A percentile compares a stretch with the other conserved stretches of the same genome.
These are phyloP conservation scores for Pleurostoma richardsiae DNA, from an alignment of 2,329 filamentous ascomycete species.

Conservation along the genomic window DNA sequence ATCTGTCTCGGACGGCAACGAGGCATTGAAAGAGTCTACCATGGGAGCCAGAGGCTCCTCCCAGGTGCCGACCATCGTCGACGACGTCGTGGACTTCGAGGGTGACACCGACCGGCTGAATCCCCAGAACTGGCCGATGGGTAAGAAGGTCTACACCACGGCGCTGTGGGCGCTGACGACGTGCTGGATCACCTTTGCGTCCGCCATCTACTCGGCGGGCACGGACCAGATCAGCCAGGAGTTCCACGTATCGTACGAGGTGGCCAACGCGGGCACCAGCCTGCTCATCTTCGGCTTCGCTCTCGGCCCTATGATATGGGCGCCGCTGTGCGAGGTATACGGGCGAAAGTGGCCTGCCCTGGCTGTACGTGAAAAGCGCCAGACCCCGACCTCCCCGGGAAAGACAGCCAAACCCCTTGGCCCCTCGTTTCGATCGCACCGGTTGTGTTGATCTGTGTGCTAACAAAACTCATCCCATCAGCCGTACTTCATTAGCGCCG, in stretches of 20 bases:
- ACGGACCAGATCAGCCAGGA: neutral
- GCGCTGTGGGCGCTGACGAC: neutral
- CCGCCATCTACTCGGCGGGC: neutral
- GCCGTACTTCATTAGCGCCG: neutral
- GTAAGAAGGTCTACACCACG: neutral
- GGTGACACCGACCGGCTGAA: neutral
- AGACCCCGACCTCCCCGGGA: too few relatives aligned
- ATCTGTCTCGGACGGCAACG: too few relatives aligned
- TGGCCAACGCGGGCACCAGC: neutral
- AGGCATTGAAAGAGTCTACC: too few relatives aligned
- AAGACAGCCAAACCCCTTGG: too few relatives aligned
- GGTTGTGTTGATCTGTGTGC: too few relatives aligned
- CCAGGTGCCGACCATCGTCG: too few relatives aligned
- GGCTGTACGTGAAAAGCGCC: too few relatives aligned
- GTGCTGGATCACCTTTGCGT: neutral
- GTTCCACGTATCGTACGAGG: neutral
- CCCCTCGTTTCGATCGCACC: too few relatives aligned
- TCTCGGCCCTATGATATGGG: slow-evolving; percentile 35
- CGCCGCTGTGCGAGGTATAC: slow-evolving; percentile 40
- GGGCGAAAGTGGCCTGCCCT: slow-evolving; percentile 18
- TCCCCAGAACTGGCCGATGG: neutral
- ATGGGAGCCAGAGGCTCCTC: too few relatives aligned
- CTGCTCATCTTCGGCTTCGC: slow-evolving; percentile 38
- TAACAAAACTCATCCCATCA: neutral
- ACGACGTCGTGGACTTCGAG: too few relatives aligned